phyloP scores from a whole-genome alignment of 2,329 filamentous ascomycete genomes.

The Trichoderma endophyticum region DNA sequence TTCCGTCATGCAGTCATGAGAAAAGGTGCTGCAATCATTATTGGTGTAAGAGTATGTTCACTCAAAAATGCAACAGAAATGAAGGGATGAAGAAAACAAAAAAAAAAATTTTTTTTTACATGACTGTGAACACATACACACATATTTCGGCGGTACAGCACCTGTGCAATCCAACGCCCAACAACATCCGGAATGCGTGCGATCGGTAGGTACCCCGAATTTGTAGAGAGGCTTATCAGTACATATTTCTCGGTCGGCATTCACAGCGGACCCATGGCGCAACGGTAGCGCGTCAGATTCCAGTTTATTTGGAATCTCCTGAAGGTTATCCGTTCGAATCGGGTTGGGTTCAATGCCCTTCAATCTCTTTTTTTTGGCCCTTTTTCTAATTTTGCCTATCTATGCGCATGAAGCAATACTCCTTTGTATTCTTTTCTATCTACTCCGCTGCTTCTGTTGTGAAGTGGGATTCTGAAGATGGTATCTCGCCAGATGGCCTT shows the following conservation, averaged over 20 bases:
- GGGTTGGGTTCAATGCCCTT: conserved; percentile 18
- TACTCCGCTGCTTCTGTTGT: not conserved
- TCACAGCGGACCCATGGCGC: conserved; percentile 16
- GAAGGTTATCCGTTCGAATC: conserved; percentile 19
- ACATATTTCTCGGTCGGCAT: not conserved
- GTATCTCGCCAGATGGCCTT: accelerated
- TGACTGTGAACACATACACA: no score
- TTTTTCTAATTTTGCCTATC: not conserved
- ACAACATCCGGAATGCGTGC: no score
- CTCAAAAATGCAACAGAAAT: no score
- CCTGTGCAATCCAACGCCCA: no score
- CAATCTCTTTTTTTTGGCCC: not conserved
- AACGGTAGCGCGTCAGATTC: conserved; percentile 18
- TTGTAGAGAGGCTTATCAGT: not conserved
- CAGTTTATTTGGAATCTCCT: conserved; percentile 8
- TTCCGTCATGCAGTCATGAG: no score
- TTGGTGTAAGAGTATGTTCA: no score
- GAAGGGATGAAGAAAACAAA: no score
- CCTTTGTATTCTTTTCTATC: not conserved
- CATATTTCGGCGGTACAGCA: no score
- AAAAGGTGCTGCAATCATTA: no score
- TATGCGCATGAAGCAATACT: not conserved
- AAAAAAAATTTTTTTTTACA: no score
- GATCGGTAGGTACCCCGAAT: not conserved
- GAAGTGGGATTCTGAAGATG: not conserved